Evolutionary conservation across 2,329 filamentous ascomycete species (phyloP), one percentile per base, ranked within the genome.

Genomic region (Gaeumannomyces sp.): DNA sequence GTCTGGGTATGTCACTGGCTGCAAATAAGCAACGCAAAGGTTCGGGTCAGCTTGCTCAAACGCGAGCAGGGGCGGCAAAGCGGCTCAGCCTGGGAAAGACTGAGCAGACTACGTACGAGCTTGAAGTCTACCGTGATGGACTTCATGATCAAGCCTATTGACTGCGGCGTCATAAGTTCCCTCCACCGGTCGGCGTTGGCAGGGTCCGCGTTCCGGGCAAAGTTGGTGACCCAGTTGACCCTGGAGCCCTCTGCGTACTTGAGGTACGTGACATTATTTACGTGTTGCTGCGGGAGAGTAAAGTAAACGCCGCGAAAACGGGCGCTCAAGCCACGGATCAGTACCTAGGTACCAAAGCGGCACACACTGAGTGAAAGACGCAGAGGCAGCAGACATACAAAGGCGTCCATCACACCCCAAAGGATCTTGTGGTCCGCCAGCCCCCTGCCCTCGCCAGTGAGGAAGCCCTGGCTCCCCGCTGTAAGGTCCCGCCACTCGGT

Each of bases 1-100:
- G 75, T 97, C 93, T 0, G 93, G 93, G 75, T 86, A 96, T 45
- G 83, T 89, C 85, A 97, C 89, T 22, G 93, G 92, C 90, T 92
- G 69, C 19, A 53, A 10, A 11, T 8, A 10, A 11, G 45, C 45
- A 25, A 53, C 19, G 45, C 45, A 25, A 22, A 53, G 45, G 45
- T 53, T 7, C 19, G 2, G 6, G 45, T 53, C 22, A 53, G 45
- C 45, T 10, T 53, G 45, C 45, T 10, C 25, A 25, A n/a, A 25
- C 22, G 45, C 7, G 45, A 45, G 38, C 19, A 45, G 3, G 19
- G 19, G 6, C 13, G 8, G 19, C 14, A 45, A 19, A 4, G 6
- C 22, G 19, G 11, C 1, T 50, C 19, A 7, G n/a, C n/a, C n/a
- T 53, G 8, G 45, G 19, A 3, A 22, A 50, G 16, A 5, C 1